Conservation (phyloP, 208 protist genomes). For the Acanthamoeba triangularis region DNA sequence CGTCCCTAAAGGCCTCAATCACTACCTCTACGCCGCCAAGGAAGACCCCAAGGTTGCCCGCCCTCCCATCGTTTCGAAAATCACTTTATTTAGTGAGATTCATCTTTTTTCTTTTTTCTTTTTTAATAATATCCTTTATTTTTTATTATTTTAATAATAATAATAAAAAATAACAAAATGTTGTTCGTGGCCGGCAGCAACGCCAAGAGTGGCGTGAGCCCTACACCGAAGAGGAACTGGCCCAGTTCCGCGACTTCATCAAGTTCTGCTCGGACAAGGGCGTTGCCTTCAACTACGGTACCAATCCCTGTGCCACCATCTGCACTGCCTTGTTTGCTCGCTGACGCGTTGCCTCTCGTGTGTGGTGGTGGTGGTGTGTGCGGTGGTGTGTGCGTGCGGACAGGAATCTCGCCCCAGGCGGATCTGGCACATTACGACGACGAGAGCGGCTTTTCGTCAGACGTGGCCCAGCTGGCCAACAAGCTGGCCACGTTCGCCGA, state of each 20-base stretch:
- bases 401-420: neutral
- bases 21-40: conserved; percentile 66
- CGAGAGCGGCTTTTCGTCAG: conserved; percentile 1
- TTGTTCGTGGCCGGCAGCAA: neutral
- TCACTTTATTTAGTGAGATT: neutral
- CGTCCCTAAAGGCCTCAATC: conserved; percentile 26
- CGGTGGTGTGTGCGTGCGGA: neutral
- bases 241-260: neutral
- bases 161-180: neutral
- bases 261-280: conserved; percentile 15
- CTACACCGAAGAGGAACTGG: conserved; percentile 41
- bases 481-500: conserved; percentile 19
- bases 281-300: conserved; percentile 30
- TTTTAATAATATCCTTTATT: neutral
- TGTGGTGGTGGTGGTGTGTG: neutral
- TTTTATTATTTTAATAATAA: neutral
- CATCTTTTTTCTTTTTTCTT: neutral
- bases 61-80: neutral
- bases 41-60: conserved; percentile 30
- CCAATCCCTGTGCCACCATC: neutral
- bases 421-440: neutral
- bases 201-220: conserved; percentile 37
- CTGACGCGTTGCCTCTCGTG: neutral
- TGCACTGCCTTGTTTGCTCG: too few species aligned
- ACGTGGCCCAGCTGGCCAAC: neutral